A percentile compares a stretch with the other conserved stretches of the same genome.
phyloP scores from a whole-genome alignment of 2,329 filamentous ascomycete species.

The Colletotrichum sansevieriae region DNA sequence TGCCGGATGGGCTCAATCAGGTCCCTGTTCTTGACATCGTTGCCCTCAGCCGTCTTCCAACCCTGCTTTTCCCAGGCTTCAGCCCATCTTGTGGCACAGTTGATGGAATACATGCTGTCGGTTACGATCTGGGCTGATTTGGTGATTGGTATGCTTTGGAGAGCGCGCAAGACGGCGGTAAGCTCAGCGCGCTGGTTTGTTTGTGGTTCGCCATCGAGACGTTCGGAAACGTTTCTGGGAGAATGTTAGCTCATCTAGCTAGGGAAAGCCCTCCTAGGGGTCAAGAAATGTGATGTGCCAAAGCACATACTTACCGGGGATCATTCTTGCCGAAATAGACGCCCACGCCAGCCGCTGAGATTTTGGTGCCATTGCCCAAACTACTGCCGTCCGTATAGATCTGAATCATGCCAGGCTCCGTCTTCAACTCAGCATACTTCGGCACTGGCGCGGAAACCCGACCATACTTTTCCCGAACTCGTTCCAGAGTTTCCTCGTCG shows the following conservation, averaged over 20 bases:
- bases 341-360: conserved; percentile 71
- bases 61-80: conserved; percentile 78
- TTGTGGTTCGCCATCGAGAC: conserved; percentile 78
- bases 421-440: conserved; percentile 44
- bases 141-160: conserved; percentile 78
- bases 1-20: conserved; percentile 71
- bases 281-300: background rate
- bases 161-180: conserved; percentile 85
- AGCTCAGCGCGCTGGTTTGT: conserved; percentile 98
- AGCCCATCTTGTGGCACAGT: conserved; percentile 90
- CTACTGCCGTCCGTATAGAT: conserved; percentile 76
- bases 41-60: conserved; percentile 81
- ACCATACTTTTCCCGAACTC: conserved; percentile 40
- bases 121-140: conserved; percentile 82
- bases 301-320: conserved; percentile 56
- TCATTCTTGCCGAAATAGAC: conserved; percentile 73
- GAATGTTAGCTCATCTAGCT: background rate
- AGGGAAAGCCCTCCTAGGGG: too few relatives aligned
- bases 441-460: conserved; percentile 44
- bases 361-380: conserved; percentile 67
- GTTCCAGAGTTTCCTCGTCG: conserved; percentile 55
- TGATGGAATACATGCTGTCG: conserved; percentile 93
- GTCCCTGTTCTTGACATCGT: conserved; percentile 87
- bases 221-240: conserved; percentile 77
- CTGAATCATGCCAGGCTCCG: conserved; percentile 50